Conservation (phyloP, 768 basidiomycete species). For the Guyanaporus albipodus region DNA sequence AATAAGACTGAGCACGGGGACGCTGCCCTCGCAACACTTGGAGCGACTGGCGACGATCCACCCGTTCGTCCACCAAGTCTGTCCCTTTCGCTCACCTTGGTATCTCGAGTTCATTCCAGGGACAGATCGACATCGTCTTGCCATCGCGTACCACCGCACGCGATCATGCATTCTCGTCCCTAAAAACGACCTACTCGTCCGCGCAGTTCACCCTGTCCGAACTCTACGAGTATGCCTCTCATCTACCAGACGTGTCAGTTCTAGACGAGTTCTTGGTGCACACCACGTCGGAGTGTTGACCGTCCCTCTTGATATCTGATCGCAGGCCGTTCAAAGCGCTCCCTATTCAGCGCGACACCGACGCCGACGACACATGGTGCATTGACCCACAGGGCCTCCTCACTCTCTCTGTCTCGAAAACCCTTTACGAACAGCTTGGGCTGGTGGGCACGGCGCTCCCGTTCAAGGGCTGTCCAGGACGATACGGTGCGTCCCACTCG, state of each 20-base stretch:
- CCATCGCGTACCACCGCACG: conserved; percentile 42
- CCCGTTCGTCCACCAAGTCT: conserved; percentile 53
- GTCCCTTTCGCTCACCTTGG: conserved; percentile 9
- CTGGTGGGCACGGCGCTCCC: conserved; percentile 53
- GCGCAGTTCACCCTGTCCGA: conserved; percentile 42
- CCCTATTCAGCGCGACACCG: conserved; percentile 27
- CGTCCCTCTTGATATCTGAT: neutral
- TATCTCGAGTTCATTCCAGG: conserved; percentile 2
- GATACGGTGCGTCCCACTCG: conserved; percentile 49
- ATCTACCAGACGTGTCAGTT: conserved; percentile 19
- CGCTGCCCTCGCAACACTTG: conserved; percentile 28
- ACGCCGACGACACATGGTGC: conserved; percentile 64
- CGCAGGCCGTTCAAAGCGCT: conserved; percentile 40
- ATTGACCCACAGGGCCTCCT: conserved; percentile 60
- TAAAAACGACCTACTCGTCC: conserved; percentile 45
- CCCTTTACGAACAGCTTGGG: conserved; percentile 59
- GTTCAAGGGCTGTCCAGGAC: conserved; percentile 47
- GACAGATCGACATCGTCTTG: conserved; percentile 61
- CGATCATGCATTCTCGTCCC: conserved; percentile 36
- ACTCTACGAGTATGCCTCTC: conserved; percentile 38
- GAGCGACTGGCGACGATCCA: conserved; percentile 36
- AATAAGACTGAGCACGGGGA: conserved; percentile 19
- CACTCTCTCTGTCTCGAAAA: conserved; percentile 52
- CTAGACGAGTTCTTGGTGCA: neutral
- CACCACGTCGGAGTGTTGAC: neutral